These are phyloP conservation scores for Myriangium duriaei DNA, from an alignment of 2,329 filamentous ascomycete species.

Conservation along the genomic window DNA sequence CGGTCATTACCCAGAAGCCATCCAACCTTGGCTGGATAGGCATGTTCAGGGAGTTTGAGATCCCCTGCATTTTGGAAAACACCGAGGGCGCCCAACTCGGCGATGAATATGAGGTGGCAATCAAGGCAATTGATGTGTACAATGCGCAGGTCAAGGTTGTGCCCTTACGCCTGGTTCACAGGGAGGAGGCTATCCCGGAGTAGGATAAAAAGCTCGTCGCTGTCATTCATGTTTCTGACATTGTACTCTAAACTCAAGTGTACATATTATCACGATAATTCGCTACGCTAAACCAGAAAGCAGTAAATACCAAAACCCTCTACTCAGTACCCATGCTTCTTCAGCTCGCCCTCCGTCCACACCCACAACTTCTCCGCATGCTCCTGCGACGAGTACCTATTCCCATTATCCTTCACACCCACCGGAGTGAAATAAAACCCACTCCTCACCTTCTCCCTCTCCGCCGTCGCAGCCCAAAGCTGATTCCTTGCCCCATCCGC, in stretches of 20 bases:
- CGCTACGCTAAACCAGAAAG: too few species aligned
- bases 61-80: slow-evolving; percentile 12
- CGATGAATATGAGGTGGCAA: slow-evolving; percentile 35
- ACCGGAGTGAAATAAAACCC: slow-evolving; percentile 29
- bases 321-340: background rate
- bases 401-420: slow-evolving; percentile 17
- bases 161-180: slow-evolving; percentile 27
- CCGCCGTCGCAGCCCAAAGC: slow-evolving; percentile 18
- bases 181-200: slow-evolving; percentile 7
- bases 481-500: slow-evolving; percentile 18
- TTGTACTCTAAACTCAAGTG: too few species aligned
- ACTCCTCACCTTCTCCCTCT: slow-evolving; percentile 13
- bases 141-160: slow-evolving; percentile 19
- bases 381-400: background rate
- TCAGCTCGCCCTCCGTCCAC: slow-evolving; percentile 1
- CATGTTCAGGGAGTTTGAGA: slow-evolving; percentile 17
- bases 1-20: slow-evolving; percentile 17
- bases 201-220: too few species aligned
- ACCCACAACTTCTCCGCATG: background rate
- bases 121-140: slow-evolving; percentile 27
- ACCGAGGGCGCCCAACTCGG: slow-evolving; percentile 20
- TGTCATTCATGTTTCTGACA: too few species aligned
- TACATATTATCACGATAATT: too few species aligned
- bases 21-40: background rate
- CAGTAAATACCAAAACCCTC: too few species aligned